These are phyloP conservation scores for Ostreobium quekettii DNA, from an alignment of 139 green algal species.

Conservation along the genomic window DNA sequence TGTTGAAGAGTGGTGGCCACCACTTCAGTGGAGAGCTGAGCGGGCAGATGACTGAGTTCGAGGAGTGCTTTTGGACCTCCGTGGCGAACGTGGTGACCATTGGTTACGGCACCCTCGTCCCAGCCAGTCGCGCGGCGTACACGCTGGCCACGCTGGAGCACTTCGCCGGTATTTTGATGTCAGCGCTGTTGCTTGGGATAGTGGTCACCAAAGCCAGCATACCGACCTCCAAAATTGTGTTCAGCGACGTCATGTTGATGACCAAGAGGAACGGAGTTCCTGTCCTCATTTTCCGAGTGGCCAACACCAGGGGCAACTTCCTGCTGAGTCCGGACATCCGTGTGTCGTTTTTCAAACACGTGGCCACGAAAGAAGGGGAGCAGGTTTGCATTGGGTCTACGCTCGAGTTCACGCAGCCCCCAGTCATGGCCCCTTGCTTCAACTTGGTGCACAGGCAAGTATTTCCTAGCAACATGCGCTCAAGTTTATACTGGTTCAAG, in stretches of 20 bases:
- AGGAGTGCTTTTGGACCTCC: slow-evolving; percentile 19
- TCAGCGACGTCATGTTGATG: slow-evolving; percentile 19
- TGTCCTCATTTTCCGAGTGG: slow-evolving; percentile 24
- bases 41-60: background rate
- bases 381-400: slow-evolving; percentile 11
- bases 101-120: slow-evolving; percentile 17
- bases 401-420: slow-evolving; percentile 19
- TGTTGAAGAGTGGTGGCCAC: background rate
- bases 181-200: slow-evolving; percentile 23
- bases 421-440: slow-evolving; percentile 26
- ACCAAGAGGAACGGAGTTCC: slow-evolving; percentile 25
- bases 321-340: slow-evolving; percentile 27
- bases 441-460: slow-evolving; percentile 26
- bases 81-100: slow-evolving; percentile 19
- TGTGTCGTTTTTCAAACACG: slow-evolving; percentile 15
- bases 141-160: slow-evolving; percentile 18
- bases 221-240: slow-evolving; percentile 21
- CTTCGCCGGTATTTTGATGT: slow-evolving; percentile 27
- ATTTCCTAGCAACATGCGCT: too few species aligned
- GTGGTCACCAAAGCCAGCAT: slow-evolving; percentile 27
- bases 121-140: slow-evolving; percentile 7
- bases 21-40: slow-evolving; percentile 1
- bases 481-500: too few species aligned
- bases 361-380: slow-evolving; percentile 27
- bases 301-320: slow-evolving; percentile 31